A percentile compares a stretch with the other conserved stretches of the same genome.
Evolutionary conservation across 768 basidiomycete genomes (phyloP).

Genomic region (Pleurotus citrinopileatus): DNA sequence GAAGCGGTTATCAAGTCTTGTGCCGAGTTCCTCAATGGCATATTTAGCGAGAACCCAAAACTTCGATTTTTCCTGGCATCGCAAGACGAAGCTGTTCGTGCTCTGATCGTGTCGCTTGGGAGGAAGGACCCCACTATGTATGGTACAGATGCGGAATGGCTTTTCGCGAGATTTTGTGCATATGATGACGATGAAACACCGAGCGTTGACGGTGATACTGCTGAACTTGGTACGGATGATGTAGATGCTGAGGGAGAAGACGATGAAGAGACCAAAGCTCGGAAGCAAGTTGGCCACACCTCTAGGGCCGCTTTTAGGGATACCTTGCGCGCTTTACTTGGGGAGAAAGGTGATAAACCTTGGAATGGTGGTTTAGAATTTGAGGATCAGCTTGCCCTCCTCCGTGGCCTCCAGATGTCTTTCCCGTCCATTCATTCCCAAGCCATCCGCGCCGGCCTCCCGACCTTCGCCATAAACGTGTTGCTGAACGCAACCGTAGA

Average conservation of each 20-base stretch:
- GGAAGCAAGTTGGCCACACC: not conserved
- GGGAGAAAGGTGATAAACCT: not conserved
- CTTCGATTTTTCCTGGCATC: not conserved
- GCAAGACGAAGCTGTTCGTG: not conserved
- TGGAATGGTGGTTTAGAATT: not conserved
- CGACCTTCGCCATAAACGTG: not conserved
- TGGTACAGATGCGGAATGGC: conserved; percentile 5
- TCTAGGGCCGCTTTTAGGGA: not conserved
- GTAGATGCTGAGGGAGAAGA: not conserved
- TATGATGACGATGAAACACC: not conserved
- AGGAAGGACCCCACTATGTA: conserved; percentile 1
- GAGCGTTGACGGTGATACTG: not conserved
- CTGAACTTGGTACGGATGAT: no score
- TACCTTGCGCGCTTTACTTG: not conserved
- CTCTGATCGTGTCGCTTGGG: not conserved
- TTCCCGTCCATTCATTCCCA: not conserved
- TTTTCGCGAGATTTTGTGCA: not conserved
- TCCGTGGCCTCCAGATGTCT: not conserved
- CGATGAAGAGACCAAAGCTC: not conserved
- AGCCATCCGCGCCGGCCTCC: not conserved
- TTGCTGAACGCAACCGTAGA: not conserved
- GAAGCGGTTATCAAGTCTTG: not conserved
- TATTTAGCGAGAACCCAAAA: not conserved
- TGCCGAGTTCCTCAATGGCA: not conserved
- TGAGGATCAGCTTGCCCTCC: not conserved